Evolutionary conservation across 495 filamentous ascomycete genomes (phyloP).

Genomic region (Talaromyces proteolyticus): DNA sequence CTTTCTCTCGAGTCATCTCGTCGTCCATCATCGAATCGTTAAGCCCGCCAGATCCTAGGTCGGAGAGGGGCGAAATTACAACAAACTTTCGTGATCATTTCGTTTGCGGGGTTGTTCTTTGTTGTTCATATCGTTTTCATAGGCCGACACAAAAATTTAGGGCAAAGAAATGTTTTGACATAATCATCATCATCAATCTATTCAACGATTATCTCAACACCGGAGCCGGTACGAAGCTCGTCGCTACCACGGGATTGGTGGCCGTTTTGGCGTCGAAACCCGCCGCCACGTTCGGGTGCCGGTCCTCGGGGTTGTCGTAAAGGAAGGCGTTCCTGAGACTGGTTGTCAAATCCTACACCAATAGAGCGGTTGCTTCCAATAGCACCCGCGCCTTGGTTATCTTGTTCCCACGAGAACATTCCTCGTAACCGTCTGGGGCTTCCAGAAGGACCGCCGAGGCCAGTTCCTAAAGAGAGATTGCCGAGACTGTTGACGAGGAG

Average conservation of each 20-base stretch:
- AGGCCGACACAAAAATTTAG: no score
- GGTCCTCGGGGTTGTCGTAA: slow-evolving; percentile 82
- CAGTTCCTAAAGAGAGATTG: slow-evolving; percentile 55
- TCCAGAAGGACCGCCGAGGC: slow-evolving; percentile 50
- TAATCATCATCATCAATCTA: slow-evolving; percentile 23
- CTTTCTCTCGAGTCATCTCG: slow-evolving; percentile 44
- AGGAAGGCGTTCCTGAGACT: slow-evolving; percentile 60
- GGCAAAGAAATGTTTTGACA: no score
- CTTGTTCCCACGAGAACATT: slow-evolving; percentile 63
- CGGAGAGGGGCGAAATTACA: slow-evolving; percentile 5
- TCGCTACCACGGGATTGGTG: slow-evolving; percentile 79
- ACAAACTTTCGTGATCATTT: slow-evolving; percentile 5
- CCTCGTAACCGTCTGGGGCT: slow-evolving; percentile 55
- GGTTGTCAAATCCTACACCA: slow-evolving; percentile 58
- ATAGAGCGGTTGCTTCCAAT: slow-evolving; percentile 83
- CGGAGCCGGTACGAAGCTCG: slow-evolving; percentile 55
- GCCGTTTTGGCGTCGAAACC: slow-evolving; percentile 75
- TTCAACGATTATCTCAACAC: slow-evolving; percentile 54
- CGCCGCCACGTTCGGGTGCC: slow-evolving; percentile 65
- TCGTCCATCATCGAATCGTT: slow-evolving; percentile 54
- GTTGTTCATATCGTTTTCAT: not conserved
- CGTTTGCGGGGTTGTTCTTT: not conserved
- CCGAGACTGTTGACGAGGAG: slow-evolving; percentile 63
- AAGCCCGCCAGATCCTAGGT: slow-evolving; percentile 12
- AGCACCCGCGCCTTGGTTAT: slow-evolving; percentile 56